These are phyloP conservation scores for Paragyromitra xinjiangensis DNA, from an alignment of 495 filamentous ascomycete species.

Conservation along the genomic window DNA sequence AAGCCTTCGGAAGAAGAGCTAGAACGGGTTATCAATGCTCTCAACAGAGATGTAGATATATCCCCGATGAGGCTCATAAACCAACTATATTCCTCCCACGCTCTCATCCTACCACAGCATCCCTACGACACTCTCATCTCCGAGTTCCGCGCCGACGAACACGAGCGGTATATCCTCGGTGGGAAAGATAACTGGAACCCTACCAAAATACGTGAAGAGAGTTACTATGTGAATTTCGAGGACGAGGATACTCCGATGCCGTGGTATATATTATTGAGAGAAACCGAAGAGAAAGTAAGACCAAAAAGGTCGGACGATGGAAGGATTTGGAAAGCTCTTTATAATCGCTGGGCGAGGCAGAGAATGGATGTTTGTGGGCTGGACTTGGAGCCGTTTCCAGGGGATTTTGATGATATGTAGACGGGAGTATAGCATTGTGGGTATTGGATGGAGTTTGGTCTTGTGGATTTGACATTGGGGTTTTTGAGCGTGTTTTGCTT, in stretches of 20 bases:
- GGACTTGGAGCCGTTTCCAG: constrained; percentile 55
- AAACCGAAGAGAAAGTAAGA: constrained; percentile 55
- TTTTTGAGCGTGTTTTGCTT: background rate
- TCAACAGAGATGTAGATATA: constrained; percentile 59
- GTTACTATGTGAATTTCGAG: constrained; percentile 81
- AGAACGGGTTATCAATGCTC: constrained; percentile 64
- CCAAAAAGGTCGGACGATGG: constrained; percentile 61
- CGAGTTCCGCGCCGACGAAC: constrained; percentile 72
- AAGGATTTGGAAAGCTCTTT: constrained; percentile 61
- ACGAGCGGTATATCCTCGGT: constrained; percentile 66
- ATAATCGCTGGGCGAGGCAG: constrained; percentile 55
- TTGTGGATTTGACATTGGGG: background rate
- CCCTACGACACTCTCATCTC: constrained; percentile 74
- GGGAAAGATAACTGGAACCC: constrained; percentile 73
- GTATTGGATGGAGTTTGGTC: constrained; percentile 19
- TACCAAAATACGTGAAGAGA: constrained; percentile 68
- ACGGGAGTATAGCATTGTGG: background rate
- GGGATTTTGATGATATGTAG: constrained; percentile 2
- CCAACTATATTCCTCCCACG: constrained; percentile 70
- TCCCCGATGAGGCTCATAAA: constrained; percentile 79
- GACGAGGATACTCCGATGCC: constrained; percentile 66
- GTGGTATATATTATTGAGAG: constrained; percentile 61
- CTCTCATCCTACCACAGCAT: constrained; percentile 78
- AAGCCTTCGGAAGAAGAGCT: constrained; percentile 68
- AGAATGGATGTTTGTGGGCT: constrained; percentile 60